Conservation (phyloP, 176 grass and related monocot species). For the Neostapfia colusana region DNA sequence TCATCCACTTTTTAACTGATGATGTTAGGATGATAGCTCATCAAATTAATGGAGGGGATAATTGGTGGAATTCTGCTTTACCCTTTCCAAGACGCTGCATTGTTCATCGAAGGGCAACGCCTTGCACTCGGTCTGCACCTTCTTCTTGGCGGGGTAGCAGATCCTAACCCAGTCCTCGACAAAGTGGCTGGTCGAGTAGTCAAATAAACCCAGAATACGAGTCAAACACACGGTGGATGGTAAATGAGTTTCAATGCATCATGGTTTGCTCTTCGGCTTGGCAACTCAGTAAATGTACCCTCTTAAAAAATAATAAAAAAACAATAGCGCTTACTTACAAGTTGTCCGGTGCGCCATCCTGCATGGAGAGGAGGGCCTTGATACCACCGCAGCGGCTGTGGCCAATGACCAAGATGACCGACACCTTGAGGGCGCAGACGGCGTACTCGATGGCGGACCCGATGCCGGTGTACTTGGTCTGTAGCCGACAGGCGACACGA, state of each 20-base stretch:
- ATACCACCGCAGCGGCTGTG: constrained; percentile 96
- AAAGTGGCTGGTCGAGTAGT: constrained; percentile 49
- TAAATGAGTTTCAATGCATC: neutral
- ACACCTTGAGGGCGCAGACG: constrained; percentile 74
- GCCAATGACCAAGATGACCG: constrained; percentile 79
- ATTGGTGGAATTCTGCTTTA: neutral
- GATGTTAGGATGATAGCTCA: neutral
- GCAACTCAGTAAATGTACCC: neutral
- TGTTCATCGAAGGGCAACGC: constrained; percentile 52
- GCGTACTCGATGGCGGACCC: constrained; percentile 91
- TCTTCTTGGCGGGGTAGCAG: constrained; percentile 53
- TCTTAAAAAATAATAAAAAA: neutral
- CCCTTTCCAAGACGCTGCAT: constrained; percentile 72
- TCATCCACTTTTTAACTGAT: neutral
- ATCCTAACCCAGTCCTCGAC: constrained; percentile 94
- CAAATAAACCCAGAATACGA: neutral
- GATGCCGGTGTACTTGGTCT: constrained; percentile 58
- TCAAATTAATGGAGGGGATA: neutral
- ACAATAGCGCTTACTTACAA: constrained; percentile 44
- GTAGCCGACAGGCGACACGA: constrained; percentile 3
- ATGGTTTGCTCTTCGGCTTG: neutral
- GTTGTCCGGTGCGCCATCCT: constrained; percentile 52
- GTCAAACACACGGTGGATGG: neutral
- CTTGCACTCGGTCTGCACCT: constrained; percentile 44
- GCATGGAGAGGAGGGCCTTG: constrained; percentile 77